phyloP scores from a whole-genome alignment of 2,329 filamentous ascomycete species.

The Apiospora marii region DNA sequence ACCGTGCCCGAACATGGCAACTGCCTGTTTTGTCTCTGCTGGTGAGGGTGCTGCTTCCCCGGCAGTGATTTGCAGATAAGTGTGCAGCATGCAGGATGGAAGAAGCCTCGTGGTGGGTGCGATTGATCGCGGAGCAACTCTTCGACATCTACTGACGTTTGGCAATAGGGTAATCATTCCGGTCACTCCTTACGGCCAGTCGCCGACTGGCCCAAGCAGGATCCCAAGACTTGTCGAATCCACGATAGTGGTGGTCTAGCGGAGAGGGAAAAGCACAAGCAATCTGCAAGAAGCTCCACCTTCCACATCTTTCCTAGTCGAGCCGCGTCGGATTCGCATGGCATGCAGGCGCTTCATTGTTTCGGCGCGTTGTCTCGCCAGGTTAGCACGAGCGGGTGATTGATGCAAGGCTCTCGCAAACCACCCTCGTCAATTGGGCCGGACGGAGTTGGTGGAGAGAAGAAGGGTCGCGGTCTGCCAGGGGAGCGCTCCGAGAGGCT shows the following conservation, averaged over 20 bases:
- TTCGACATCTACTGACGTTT: neutral
- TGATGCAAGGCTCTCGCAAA: conserved; percentile 7
- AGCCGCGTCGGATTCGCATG: neutral
- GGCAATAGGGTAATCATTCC: neutral
- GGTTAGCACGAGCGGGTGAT: neutral
- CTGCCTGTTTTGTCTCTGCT: too few relatives aligned
- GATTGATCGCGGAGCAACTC: neutral
- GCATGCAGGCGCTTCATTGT: neutral
- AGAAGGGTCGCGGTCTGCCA: too few relatives aligned
- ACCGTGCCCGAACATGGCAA: neutral
- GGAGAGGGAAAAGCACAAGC: neutral
- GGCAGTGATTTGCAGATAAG: conserved; percentile 8
- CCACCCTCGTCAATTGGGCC: neutral
- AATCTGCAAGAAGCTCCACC: neutral
- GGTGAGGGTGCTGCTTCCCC: neutral
- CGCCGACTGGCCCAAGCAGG: neutral
- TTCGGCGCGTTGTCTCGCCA: neutral
- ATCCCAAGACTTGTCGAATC: neutral
- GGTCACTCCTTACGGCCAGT: neutral
- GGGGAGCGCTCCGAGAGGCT: conserved; percentile 3
- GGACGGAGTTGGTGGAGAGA: neutral
- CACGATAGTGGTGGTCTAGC: too few relatives aligned
- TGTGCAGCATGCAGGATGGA: neutral
- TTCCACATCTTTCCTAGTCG: conserved; percentile 6
- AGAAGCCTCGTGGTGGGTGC: neutral